Percentiles rank a stretch among this genome's conserved stretches.
Evolutionary conservation across 345 rosid species (phyloP).

Genomic region (Sonneratia alba): DNA sequence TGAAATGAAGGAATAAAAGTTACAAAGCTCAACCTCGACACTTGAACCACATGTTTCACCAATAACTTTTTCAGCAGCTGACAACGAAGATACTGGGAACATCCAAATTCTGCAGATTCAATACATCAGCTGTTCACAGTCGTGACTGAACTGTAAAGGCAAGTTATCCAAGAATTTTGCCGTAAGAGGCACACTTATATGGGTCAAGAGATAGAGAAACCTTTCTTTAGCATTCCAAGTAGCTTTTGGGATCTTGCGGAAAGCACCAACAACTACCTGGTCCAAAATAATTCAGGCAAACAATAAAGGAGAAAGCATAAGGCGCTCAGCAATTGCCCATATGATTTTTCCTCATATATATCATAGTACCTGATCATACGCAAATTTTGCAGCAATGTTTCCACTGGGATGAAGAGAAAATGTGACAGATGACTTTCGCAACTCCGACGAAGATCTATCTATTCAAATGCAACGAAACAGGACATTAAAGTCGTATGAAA

Average conservation of each 20-base stretch:
- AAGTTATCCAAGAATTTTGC: not conserved
- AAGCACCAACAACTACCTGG: constrained; percentile 57
- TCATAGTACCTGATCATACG: constrained; percentile 45
- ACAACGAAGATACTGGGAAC: constrained; percentile 62
- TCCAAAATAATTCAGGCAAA: constrained; percentile 2
- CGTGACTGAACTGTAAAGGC: not conserved
- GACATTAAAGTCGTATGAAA: not conserved
- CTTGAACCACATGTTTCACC: constrained; percentile 32
- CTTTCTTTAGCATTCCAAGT: constrained; percentile 91
- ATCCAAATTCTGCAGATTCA: constrained; percentile 58
- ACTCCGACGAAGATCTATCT: constrained; percentile 34
- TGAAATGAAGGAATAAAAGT: not conserved
- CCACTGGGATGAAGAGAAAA: constrained; percentile 61
- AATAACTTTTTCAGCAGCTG: constrained; percentile 49
- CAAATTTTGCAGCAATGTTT: constrained; percentile 65
- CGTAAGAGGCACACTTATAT: not conserved
- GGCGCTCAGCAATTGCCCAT: not conserved
- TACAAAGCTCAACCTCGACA: constrained; percentile 44
- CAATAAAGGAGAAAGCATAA: constrained; percentile 4
- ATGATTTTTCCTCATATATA: constrained; percentile 2
- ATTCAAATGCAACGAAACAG: not conserved
- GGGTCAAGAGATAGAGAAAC: constrained; percentile 23
- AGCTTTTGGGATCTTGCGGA: constrained; percentile 74
- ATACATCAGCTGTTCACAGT: not conserved
- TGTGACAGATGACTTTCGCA: constrained; percentile 46